Conservation (phyloP, 176 grass and related monocot species). For the Rhynchospora pubera region DNA sequence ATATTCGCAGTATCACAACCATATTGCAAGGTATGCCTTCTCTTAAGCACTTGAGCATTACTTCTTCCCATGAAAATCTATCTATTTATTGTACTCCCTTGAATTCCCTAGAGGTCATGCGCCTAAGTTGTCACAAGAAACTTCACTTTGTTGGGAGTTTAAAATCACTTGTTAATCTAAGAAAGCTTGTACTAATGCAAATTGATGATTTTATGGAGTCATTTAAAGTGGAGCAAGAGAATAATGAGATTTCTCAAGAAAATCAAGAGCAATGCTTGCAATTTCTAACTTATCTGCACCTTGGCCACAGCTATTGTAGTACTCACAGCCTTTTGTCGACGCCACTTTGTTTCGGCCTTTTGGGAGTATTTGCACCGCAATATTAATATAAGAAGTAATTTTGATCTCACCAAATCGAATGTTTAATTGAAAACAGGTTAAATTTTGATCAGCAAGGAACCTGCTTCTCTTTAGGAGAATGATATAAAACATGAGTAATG, state of each 20-base stretch:
- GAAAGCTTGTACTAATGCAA: background rate
- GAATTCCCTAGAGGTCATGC: background rate
- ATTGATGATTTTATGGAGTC: background rate
- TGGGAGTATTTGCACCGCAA: no score
- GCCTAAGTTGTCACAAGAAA: background rate
- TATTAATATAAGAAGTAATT: no score
- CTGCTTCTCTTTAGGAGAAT: background rate
- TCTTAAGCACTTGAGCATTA: background rate
- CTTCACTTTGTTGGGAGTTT: background rate
- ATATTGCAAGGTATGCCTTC: background rate
- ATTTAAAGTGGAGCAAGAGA: background rate
- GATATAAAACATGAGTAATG: no score
- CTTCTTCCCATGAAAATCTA: background rate
- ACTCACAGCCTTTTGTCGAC: no score
- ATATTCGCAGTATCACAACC: background rate
- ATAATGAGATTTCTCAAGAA: background rate
- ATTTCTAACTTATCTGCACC: background rate
- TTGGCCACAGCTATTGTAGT: background rate
- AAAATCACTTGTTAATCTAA: background rate
- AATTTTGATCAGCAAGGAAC: background rate
- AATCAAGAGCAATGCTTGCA: background rate
- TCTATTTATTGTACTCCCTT: background rate
- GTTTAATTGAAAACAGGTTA: background rate
- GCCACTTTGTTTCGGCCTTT: no score
- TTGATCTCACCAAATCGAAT: background rate